Conservation (phyloP, 1,139 yeast species). For the Meyerozyma elateridarum region DNA sequence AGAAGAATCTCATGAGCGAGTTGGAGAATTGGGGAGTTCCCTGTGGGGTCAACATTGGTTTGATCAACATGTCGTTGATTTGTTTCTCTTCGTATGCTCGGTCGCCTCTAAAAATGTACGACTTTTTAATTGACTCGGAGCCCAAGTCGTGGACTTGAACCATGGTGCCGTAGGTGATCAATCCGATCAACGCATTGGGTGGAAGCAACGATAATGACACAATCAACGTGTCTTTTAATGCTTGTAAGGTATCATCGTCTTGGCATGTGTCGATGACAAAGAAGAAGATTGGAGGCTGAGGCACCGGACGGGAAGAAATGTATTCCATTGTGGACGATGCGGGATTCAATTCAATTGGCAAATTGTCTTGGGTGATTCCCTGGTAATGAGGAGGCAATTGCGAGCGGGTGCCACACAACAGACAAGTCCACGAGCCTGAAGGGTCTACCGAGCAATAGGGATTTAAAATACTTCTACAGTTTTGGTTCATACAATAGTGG, state of each 20-base stretch:
- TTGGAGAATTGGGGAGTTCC: constrained; percentile 26
- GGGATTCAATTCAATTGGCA: constrained; percentile 83
- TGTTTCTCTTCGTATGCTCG: constrained; percentile 79
- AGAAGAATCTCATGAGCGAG: constrained; percentile 70
- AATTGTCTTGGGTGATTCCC: constrained; percentile 73
- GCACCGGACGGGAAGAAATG: constrained; percentile 82
- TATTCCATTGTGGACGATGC: constrained; percentile 87
- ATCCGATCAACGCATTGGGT: constrained; percentile 87
- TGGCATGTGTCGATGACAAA: constrained; percentile 93
- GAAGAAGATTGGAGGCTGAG: constrained; percentile 86
- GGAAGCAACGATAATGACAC: constrained; percentile 82
- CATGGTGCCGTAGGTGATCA: constrained; percentile 91
- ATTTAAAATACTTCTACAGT: constrained; percentile 82
- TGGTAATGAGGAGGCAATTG: constrained; percentile 89
- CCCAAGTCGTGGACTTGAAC: constrained; percentile 93
- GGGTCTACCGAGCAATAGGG: constrained; percentile 86
- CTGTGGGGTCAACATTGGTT: constrained; percentile 32
- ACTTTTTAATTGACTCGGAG: constrained; percentile 68
- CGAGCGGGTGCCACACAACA: constrained; percentile 76
- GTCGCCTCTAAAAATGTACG: constrained; percentile 89
- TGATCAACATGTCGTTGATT: constrained; percentile 68
- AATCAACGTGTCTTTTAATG: constrained; percentile 81
- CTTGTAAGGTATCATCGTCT: constrained; percentile 86
- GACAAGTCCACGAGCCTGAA: constrained; percentile 86
- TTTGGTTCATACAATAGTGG: constrained; percentile 68